These are phyloP conservation scores for Globisporangium mamillatum DNA, from an alignment of 352 stramenopile species.

Conservation along the genomic window DNA sequence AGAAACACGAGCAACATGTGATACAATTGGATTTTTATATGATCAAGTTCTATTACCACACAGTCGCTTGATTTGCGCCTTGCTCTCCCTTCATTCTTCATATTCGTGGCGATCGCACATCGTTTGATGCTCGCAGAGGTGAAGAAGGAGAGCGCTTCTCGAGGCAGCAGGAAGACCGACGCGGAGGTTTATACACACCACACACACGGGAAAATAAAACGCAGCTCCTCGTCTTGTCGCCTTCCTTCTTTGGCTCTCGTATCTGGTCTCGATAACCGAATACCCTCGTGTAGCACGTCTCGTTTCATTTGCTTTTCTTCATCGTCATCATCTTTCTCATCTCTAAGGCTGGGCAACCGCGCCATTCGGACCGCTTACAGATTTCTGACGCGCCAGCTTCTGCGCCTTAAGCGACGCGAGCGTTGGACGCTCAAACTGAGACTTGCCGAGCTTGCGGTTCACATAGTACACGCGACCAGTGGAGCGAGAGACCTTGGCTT, in stretches of 20 bases:
- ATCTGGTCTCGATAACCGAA: neutral
- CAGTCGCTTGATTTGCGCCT: neutral
- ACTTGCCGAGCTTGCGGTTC: conserved; percentile 85
- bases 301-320: neutral
- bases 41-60: conserved; percentile 12
- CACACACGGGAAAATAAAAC: conserved; percentile 8
- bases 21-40: conserved; percentile 3
- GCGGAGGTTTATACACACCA: conserved; percentile 10
- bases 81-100: neutral
- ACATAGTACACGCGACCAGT: conserved; percentile 88
- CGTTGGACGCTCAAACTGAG: conserved; percentile 82
- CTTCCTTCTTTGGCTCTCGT: neutral
- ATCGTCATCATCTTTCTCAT: neutral
- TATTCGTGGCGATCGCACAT: neutral
- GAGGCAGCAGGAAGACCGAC: neutral
- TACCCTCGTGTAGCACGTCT: neutral
- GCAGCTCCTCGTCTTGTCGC: neutral
- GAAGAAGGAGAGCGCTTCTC: neutral
- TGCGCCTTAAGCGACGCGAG: conserved; percentile 83
- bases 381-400: conserved; percentile 76
- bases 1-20: neutral
- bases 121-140: neutral
- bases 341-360: conserved; percentile 17
- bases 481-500: conserved; percentile 84
- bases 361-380: conserved; percentile 18